Conservation (phyloP, 2,329 filamentous ascomycete species). For the Eurotiales sp. region DNA sequence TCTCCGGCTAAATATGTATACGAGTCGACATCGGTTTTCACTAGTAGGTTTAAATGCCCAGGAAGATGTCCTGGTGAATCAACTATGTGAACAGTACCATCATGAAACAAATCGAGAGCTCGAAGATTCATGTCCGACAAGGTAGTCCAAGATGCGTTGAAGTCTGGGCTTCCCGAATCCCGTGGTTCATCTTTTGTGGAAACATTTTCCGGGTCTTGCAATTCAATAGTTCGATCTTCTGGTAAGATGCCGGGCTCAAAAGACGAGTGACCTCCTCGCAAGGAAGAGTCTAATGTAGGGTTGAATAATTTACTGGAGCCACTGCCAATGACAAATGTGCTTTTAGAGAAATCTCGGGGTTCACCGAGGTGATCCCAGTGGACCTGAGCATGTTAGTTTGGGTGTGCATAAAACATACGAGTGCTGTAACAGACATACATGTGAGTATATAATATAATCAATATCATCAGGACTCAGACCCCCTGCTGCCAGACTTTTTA, state of each 20-base stretch:
- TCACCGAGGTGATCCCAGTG: constrained; percentile 44
- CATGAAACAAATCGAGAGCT: constrained; percentile 28
- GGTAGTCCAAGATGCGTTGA: constrained; percentile 19
- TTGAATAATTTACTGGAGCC: constrained; percentile 15
- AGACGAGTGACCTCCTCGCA: constrained; percentile 22
- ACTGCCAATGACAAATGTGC: constrained; percentile 38
- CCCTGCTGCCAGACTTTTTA: constrained; percentile 32
- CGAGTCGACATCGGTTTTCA: constrained; percentile 13
- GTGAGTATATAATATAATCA: constrained; percentile 40
- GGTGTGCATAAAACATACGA: not conserved
- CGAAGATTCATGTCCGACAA: constrained; percentile 16
- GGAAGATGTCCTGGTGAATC: constrained; percentile 30
- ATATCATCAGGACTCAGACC: constrained; percentile 36
- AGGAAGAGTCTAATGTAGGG: not conserved
- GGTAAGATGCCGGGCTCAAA: constrained; percentile 26
- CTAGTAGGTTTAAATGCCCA: constrained; percentile 31
- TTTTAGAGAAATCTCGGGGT: constrained; percentile 33
- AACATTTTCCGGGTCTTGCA: constrained; percentile 17
- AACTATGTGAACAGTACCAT: constrained; percentile 27
- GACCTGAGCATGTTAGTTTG: constrained; percentile 27
- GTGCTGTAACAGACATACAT: constrained; percentile 27
- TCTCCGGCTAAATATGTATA: constrained; percentile 31
- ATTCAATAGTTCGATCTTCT: constrained; percentile 21
- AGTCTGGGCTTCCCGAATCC: constrained; percentile 14
- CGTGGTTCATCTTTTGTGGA: not conserved